phyloP scores from a whole-genome alignment of 2,329 filamentous ascomycete genomes.

The Fusarium subtropicale region DNA sequence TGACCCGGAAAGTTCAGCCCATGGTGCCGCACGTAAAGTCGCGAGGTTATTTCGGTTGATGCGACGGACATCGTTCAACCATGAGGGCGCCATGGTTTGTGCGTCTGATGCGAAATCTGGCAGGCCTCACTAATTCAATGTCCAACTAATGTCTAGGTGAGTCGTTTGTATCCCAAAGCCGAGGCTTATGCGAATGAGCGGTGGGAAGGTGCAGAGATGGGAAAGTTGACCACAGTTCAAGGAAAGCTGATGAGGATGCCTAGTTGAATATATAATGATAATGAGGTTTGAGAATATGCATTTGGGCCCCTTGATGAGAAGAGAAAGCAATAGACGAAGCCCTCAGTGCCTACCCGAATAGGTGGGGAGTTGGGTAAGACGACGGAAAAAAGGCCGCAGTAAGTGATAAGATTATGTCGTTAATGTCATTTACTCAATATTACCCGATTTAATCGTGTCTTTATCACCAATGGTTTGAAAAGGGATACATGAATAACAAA shows the following conservation, averaged over 20 bases:
- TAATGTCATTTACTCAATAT: neutral
- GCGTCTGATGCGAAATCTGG: neutral
- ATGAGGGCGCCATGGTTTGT: slow-evolving; percentile 41
- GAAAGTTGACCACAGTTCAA: neutral
- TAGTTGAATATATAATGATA: neutral
- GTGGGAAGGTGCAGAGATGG: neutral
- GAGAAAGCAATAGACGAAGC: neutral
- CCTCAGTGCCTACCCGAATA: neutral
- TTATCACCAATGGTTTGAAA: neutral
- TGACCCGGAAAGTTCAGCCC: slow-evolving; percentile 86
- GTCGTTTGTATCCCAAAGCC: neutral
- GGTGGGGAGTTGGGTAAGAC: neutral
- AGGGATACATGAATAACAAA: slow-evolving; percentile 4
- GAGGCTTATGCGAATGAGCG: neutral
- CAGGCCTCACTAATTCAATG: neutral
- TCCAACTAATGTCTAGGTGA: neutral
- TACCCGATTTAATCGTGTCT: neutral
- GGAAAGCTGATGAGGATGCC: neutral
- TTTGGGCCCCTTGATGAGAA: neutral
- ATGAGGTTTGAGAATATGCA: slow-evolving; percentile 17
- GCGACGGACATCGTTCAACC: slow-evolving; percentile 48
- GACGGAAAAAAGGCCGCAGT: slow-evolving; percentile 27
- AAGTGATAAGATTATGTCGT: neutral
- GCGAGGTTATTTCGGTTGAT: slow-evolving; percentile 61
- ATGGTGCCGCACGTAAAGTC: slow-evolving; percentile 60